These are phyloP conservation scores for Candida anutae DNA, from an alignment of 1,139 yeast genomes.

Conservation along the genomic window DNA sequence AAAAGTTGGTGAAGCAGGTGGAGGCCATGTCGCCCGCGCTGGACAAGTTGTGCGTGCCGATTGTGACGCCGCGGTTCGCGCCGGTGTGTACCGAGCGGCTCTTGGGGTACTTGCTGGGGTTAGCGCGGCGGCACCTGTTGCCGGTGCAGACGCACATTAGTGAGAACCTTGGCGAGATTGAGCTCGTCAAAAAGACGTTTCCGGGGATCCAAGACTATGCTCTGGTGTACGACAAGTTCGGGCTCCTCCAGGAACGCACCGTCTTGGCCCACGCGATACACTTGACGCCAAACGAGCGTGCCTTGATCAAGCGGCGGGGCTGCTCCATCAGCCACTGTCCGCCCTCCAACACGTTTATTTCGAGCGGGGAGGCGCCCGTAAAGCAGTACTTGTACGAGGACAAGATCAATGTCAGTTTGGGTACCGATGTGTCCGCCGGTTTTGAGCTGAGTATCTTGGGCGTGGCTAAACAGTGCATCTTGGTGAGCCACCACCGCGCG, in stretches of 20 bases:
- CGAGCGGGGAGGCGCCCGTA: slow-evolving; percentile 88
- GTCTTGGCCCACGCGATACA: slow-evolving; percentile 89
- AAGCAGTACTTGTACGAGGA: slow-evolving; percentile 54
- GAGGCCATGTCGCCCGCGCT: slow-evolving; percentile 41
- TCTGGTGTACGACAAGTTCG: slow-evolving; percentile 63
- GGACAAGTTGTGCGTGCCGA: slow-evolving; percentile 52
- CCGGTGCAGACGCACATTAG: slow-evolving; percentile 88
- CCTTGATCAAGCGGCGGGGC: slow-evolving; percentile 41
- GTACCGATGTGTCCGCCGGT: slow-evolving; percentile 93
- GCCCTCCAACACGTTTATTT: slow-evolving; percentile 77
- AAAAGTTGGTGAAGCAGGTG: slow-evolving; percentile 51
- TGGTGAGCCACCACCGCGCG: slow-evolving; percentile 79
- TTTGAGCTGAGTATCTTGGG: slow-evolving; percentile 71
- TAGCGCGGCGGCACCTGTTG: slow-evolving; percentile 40
- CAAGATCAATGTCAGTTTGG: slow-evolving; percentile 72
- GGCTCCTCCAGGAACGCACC: slow-evolving; percentile 56
- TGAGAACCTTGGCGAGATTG: slow-evolving; percentile 70
- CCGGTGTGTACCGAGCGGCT: slow-evolving; percentile 71
- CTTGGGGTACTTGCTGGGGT: slow-evolving; percentile 54
- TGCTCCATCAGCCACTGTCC: slow-evolving; percentile 93
- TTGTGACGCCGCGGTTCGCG: slow-evolving; percentile 90
- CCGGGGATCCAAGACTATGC: slow-evolving; percentile 69
- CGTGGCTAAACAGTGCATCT: slow-evolving; percentile 68
- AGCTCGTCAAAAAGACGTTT: slow-evolving; percentile 65
- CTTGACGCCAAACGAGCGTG: slow-evolving; percentile 55